Conservation (phyloP, 805 yeast genomes). For the Candida nemodendra region DNA sequence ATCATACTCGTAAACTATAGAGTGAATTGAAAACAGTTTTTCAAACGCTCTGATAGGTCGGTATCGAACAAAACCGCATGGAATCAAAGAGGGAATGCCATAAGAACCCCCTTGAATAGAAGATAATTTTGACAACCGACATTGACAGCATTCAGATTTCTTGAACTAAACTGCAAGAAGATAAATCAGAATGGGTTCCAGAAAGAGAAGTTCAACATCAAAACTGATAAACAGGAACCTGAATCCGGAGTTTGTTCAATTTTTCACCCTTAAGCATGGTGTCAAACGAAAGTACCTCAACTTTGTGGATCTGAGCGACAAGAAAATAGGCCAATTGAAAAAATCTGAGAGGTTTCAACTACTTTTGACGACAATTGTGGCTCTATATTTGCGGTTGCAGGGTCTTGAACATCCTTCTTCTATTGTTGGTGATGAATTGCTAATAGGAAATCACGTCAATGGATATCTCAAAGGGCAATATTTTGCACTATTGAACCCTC, state of each 20-base stretch:
- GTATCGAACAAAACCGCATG: too few relatives aligned
- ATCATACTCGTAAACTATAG: too few relatives aligned
- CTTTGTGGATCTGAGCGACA: neutral
- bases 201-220: too few relatives aligned
- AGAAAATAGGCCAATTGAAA: neutral
- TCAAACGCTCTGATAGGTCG: too few relatives aligned
- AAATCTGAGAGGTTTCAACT: constrained; percentile 19
- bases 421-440: constrained; percentile 91
- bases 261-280: constrained; percentile 8
- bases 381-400: constrained; percentile 57
- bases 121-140: too few relatives aligned
- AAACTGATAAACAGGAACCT: too few relatives aligned
- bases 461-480: constrained; percentile 66
- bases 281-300: constrained; percentile 11
- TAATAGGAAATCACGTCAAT: constrained; percentile 84
- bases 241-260: neutral
- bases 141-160: neutral
- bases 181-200: too few relatives aligned
- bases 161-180: too few relatives aligned
- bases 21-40: too few relatives aligned
- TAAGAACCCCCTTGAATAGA: too few relatives aligned
- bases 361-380: constrained; percentile 25
- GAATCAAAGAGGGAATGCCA: too few relatives aligned
- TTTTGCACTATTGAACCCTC: constrained; percentile 80
- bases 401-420: constrained; percentile 62